Evolutionary conservation across 805 yeast genomes (phyloP).

Genomic region (Cyberlindnera suaveolens): DNA sequence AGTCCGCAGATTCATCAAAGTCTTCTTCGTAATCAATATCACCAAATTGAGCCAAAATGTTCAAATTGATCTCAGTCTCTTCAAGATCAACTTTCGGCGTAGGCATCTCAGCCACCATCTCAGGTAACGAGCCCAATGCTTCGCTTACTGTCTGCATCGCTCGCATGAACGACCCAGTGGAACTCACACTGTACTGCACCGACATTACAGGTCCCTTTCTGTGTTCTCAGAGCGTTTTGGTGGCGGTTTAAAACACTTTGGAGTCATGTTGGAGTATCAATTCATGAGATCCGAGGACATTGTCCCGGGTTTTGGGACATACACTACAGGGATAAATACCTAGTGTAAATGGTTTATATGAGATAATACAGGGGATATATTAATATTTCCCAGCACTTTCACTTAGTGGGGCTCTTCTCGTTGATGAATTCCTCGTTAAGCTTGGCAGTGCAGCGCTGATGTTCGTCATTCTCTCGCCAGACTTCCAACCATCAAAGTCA

Average conservation of each 20-base stretch:
- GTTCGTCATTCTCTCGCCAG: constrained; percentile 37
- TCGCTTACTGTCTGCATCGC: constrained; percentile 73
- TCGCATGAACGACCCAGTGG: constrained; percentile 71
- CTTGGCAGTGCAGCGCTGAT: constrained; percentile 25
- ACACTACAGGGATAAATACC: too few species aligned
- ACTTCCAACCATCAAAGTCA: constrained; percentile 89
- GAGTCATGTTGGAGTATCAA: too few species aligned
- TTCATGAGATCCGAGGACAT: too few species aligned
- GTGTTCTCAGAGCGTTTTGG: too few species aligned
- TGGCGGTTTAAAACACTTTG: too few species aligned
- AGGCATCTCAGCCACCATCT: constrained; percentile 18
- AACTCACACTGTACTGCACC: constrained; percentile 45
- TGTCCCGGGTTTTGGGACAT: too few species aligned
- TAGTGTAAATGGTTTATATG: too few species aligned
- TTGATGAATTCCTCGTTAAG: constrained; percentile 15
- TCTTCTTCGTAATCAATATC: constrained; percentile 24
- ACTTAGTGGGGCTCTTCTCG: constrained; percentile 2
- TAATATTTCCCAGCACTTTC: neutral
- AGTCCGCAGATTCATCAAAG: constrained; percentile 12
- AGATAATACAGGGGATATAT: too few species aligned
- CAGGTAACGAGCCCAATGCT: constrained; percentile 29
- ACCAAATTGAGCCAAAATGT: constrained; percentile 27
- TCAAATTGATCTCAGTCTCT: constrained; percentile 31
- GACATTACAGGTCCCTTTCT: constrained; percentile 29
- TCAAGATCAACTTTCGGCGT: constrained; percentile 34